Evolutionary conservation across 805 yeast genomes (phyloP).

Genomic region (Metschnikowia santaceciliae): DNA sequence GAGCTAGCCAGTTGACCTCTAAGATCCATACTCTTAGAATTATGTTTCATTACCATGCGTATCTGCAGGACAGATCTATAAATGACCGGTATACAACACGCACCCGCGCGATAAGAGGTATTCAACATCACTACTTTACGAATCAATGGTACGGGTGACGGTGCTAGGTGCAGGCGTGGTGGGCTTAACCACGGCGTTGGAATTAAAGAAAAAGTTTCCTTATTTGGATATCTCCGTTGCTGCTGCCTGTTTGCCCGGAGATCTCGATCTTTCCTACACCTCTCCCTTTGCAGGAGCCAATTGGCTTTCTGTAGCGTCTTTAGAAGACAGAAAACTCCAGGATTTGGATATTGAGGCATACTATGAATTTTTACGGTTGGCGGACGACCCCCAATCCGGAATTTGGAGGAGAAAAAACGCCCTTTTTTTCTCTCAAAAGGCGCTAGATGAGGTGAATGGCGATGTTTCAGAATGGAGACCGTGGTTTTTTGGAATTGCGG

Average conservation of each 20-base stretch:
- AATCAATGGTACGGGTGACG: constrained; percentile 9
- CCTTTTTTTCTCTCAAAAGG: constrained; percentile 12
- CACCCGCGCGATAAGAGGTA: background rate
- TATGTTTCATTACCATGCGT: too few species aligned
- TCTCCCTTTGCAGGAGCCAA: constrained; percentile 74
- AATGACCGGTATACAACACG: background rate
- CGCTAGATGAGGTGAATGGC: constrained; percentile 9
- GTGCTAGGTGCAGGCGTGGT: constrained; percentile 32
- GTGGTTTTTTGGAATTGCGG: constrained; percentile 49
- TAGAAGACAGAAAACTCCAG: constrained; percentile 26
- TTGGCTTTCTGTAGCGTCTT: constrained; percentile 58
- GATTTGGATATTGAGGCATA: constrained; percentile 48
- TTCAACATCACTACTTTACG: background rate
- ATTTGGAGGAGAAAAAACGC: constrained; percentile 16
- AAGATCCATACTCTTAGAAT: too few species aligned
- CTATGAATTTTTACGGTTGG: constrained; percentile 41
- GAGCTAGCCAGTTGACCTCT: too few species aligned
- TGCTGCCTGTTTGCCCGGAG: constrained; percentile 51
- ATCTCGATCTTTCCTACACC: constrained; percentile 46
- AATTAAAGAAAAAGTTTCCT: constrained; percentile 19
- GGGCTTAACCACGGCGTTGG: constrained; percentile 36
- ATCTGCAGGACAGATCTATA: background rate
- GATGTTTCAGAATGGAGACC: constrained; percentile 15
- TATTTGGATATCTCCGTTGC: constrained; percentile 27
- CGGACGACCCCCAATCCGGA: constrained; percentile 50